Conservation (phyloP, 257 asterid species). For the Plectranthus barbatus region DNA sequence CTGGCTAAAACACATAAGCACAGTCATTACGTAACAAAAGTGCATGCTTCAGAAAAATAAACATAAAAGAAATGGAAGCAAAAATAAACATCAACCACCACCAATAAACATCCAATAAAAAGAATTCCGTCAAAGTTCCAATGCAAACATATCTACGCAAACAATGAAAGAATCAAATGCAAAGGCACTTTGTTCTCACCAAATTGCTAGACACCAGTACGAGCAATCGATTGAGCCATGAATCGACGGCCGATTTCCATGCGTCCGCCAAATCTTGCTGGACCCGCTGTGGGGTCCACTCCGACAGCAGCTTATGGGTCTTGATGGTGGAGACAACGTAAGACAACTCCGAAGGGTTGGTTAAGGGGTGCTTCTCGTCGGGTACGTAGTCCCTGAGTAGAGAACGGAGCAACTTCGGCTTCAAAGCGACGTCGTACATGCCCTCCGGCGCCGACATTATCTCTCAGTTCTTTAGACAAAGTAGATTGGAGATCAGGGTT, state of each 20-base stretch:
- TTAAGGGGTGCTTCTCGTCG: constrained; percentile 54
- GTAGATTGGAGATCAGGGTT: neutral
- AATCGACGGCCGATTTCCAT: constrained; percentile 72
- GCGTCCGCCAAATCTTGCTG: constrained; percentile 32
- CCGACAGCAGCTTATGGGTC: constrained; percentile 55
- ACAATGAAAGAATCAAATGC: neutral
- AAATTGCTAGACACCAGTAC: constrained; percentile 43
- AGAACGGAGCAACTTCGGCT: constrained; percentile 60
- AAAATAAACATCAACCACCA: neutral
- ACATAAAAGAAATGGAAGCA: neutral
- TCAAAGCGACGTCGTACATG: constrained; percentile 39
- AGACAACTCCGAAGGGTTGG: constrained; percentile 52
- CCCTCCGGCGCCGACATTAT: constrained; percentile 45
- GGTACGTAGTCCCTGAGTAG: constrained; percentile 67
- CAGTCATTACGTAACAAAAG: neutral
- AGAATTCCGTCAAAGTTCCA: neutral
- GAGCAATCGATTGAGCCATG: constrained; percentile 66
- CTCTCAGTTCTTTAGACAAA: neutral
- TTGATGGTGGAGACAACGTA: constrained; percentile 47
- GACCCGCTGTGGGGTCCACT: constrained; percentile 22
- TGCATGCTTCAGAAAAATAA: neutral
- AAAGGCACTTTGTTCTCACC: constrained; percentile 29
- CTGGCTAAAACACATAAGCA: constrained; percentile 47
- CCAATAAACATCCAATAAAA: neutral
- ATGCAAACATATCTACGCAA: neutral